A percentile compares a stretch with the other conserved stretches of the same genome.
These are phyloP conservation scores for Murraya paniculata DNA, from an alignment of 345 rosid species.

Conservation along the genomic window DNA sequence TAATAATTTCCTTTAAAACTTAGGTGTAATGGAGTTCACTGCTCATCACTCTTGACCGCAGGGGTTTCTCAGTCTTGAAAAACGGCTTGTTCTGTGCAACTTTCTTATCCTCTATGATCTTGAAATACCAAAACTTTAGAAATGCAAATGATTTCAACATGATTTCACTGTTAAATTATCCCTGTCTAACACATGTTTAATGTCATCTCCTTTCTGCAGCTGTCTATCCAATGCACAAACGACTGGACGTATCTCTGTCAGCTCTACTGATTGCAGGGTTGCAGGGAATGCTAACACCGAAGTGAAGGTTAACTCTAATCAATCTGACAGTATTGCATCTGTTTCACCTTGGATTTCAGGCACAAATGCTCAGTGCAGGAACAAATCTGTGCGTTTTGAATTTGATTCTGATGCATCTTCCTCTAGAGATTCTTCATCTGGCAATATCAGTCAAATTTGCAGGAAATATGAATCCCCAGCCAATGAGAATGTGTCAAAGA, in stretches of 20 bases:
- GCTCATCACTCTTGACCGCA: background rate
- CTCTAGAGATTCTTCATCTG: conserved; percentile 38
- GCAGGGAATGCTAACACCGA: conserved; percentile 29
- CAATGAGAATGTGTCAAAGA: conserved; percentile 28
- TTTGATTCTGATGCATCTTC: conserved; percentile 40
- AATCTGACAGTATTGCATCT: conserved; percentile 15
- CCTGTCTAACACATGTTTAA: background rate
- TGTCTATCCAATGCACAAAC: conserved; percentile 42
- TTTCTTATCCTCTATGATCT: background rate
- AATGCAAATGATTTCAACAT: background rate
- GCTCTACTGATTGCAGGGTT: conserved; percentile 38
- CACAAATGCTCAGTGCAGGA: conserved; percentile 35
- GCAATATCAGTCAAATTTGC: conserved; percentile 30
- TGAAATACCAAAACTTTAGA: background rate
- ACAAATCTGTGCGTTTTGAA: conserved; percentile 58
- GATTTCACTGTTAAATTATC: background rate
- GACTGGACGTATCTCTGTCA: conserved; percentile 29
- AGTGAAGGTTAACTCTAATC: conserved; percentile 17
- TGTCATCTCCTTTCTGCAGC: conserved; percentile 34
- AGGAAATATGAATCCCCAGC: conserved; percentile 31
- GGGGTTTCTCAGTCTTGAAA: background rate
- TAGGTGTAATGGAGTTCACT: background rate
- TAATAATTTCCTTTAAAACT: background rate
- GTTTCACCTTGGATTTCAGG: conserved; percentile 28
- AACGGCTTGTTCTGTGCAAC: background rate